Conservation (phyloP, 2,329 filamentous ascomycete species). For the Amauroascus niger region DNA sequence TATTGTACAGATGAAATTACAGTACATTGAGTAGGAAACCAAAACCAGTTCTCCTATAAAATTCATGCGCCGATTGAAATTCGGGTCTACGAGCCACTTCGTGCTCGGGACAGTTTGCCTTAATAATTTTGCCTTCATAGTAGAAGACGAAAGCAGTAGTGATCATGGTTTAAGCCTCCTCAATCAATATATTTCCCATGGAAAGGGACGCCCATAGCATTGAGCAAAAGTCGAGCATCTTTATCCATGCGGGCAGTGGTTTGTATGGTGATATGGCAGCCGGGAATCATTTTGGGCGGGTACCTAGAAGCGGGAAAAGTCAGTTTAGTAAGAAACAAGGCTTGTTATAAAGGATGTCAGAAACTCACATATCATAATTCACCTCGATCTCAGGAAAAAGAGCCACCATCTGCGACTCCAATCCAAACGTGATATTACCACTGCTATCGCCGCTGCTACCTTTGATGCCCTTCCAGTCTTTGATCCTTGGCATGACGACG, state of each 20-base stretch:
- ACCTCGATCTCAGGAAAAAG: conserved; percentile 90
- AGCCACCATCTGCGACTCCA: conserved; percentile 63
- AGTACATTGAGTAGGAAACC: neutral
- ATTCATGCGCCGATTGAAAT: neutral
- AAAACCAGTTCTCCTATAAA: neutral
- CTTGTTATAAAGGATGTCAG: neutral
- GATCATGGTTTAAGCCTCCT: neutral
- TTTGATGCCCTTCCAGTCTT: conserved; percentile 82
- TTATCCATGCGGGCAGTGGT: conserved; percentile 77
- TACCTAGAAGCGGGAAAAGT: conserved; percentile 39
- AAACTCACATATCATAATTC: conserved; percentile 77
- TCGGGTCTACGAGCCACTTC: neutral
- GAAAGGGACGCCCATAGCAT: conserved; percentile 68
- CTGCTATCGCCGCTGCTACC: conserved; percentile 72
- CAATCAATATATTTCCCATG: conserved; percentile 60
- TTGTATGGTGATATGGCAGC: conserved; percentile 71
- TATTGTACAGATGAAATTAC: neutral
- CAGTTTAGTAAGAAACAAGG: neutral
- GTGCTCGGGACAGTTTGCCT: neutral
- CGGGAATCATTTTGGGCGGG: conserved; percentile 67
- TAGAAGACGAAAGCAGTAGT: too few species aligned
- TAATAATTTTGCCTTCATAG: neutral
- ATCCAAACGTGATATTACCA: conserved; percentile 77
- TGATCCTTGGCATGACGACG: conserved; percentile 85
- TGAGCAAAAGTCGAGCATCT: conserved; percentile 68